Percentiles rank a stretch among this genome's conserved stretches.
Evolutionary conservation across 192 early-diverging fungal species (phyloP).

Genomic region (Phlyctochytrium arcticum): DNA sequence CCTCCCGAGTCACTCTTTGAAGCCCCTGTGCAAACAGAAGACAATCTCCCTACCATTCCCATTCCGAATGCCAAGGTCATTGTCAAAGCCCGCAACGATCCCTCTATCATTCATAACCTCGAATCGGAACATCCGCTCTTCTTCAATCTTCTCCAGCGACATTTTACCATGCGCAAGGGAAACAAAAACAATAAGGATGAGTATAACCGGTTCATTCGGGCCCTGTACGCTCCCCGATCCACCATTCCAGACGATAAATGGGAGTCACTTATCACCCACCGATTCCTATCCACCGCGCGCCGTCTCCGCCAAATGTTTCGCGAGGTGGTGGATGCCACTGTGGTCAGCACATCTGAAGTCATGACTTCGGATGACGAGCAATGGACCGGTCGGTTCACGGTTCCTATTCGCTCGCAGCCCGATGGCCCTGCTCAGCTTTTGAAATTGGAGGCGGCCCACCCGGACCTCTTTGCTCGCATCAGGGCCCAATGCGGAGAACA

Average conservation of each 20-base stretch:
- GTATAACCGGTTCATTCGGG: slow-evolving; percentile 22
- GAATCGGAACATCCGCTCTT: slow-evolving; percentile 22
- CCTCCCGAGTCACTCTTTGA: neutral
- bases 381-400: slow-evolving; percentile 15
- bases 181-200: slow-evolving; percentile 5
- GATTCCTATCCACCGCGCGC: slow-evolving; percentile 9
- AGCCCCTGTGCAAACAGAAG: neutral
- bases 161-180: neutral
- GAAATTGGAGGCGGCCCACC: neutral
- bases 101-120: neutral
- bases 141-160: slow-evolving; percentile 19
- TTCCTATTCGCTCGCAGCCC: neutral
- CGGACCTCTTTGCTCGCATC: slow-evolving; percentile 6
- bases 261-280: slow-evolving; percentile 17
- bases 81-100: slow-evolving; percentile 11
- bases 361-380: slow-evolving; percentile 23
- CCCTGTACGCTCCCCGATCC: slow-evolving; percentile 18
- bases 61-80: neutral
- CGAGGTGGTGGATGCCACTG: slow-evolving; percentile 20
- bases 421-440: slow-evolving; percentile 2
- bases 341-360: slow-evolving; percentile 15
- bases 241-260: slow-evolving; percentile 24
- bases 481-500: slow-evolving; percentile 13
- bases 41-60: neutral
- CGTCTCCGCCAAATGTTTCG: slow-evolving; percentile 26